Base-by-base conservation (phyloP, 176 grass and related monocot genomes). In the Eragrostis nindensis region DNA sequence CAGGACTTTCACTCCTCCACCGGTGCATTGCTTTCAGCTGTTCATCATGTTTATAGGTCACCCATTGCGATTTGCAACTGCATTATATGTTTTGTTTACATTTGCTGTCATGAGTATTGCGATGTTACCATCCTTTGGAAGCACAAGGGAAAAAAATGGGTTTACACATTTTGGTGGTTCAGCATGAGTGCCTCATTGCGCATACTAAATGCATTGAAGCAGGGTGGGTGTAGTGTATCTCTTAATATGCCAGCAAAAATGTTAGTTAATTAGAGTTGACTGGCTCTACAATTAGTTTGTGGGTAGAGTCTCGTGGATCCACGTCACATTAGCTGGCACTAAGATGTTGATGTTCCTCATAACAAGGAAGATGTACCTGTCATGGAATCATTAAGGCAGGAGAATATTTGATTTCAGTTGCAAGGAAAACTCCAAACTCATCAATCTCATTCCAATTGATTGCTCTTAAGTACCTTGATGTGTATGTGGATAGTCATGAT, bases 251-350 rank as follows among this genome's bases (percentile, higher is more conserved):
- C 71, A 29, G 19, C 30, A 73, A n/a, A 44, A 55, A 86, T 71
- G 62, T 14, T 60, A 27, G 71, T 75, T 85, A 74, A 81, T 77
- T 73, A 74, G 43, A 77, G 82, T 85, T 89, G 82, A 82, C 87
- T 77, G 72, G 49, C 59, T 66, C 65, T 73, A 18, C 41, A 30
- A 73, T 67, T 82, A 73, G 72, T 76, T 77, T 72, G 44, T 66
- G 39, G 57, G 59, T 57, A 48, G 22, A 66, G 41, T 67, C n/a
- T 68, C 30, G n/a, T 89, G 78, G 83, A 82, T 86, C 78, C 66
- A 73, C 66, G 57, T 77, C 78, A 61, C 47, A 78, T 62, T 82
- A 30, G 73, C 72, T 89, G 83, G 66, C 83, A 67, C 24, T 42
- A 68, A 52, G 83, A 82, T 82, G 48, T 45, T 67, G n/a, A 21